phyloP scores from a whole-genome alignment of 2,329 filamentous ascomycete species.

The Podosphaera aphanis region DNA sequence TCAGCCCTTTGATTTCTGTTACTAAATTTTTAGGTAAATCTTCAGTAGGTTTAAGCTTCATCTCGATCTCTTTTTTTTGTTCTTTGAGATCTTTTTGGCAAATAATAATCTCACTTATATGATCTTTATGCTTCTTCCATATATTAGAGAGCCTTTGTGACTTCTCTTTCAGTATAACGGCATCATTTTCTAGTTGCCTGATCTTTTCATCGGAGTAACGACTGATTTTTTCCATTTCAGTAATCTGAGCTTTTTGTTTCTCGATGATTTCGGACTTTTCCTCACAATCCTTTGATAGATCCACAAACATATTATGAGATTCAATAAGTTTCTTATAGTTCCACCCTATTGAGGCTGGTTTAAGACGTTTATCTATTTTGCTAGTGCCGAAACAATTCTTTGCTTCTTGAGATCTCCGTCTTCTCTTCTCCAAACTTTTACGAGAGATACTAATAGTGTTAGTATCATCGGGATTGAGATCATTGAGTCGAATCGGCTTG shows the following conservation, averaged over 20 bases:
- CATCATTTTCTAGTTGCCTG: constrained; percentile 5
- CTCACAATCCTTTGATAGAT: background rate
- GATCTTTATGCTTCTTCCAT: constrained; percentile 12
- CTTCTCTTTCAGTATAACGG: constrained; percentile 6
- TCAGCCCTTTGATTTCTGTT: background rate
- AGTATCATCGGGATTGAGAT: background rate
- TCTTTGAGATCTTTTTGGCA: constrained; percentile 9
- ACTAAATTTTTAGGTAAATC: background rate
- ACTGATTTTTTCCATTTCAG: constrained; percentile 4
- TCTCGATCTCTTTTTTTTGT: constrained; percentile 4
- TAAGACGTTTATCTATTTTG: background rate
- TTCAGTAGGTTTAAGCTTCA: background rate
- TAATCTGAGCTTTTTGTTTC: constrained; percentile 5
- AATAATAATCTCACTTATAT: constrained; percentile 16
- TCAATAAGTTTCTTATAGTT: constrained; percentile 1
- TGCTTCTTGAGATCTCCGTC: background rate
- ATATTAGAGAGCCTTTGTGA: constrained; percentile 10
- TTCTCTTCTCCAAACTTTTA: background rate
- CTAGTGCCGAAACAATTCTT: background rate
- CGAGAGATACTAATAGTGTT: background rate
- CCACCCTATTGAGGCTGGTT: too few relatives aligned
- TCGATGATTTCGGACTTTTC: constrained; percentile 2
- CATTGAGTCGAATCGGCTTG: background rate
- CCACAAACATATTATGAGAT: background rate
- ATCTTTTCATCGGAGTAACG: constrained; percentile 2